Evolutionary conservation across 345 rosid species (phyloP), one percentile per base, ranked within the genome.

Genomic region (Murraya paniculata): DNA sequence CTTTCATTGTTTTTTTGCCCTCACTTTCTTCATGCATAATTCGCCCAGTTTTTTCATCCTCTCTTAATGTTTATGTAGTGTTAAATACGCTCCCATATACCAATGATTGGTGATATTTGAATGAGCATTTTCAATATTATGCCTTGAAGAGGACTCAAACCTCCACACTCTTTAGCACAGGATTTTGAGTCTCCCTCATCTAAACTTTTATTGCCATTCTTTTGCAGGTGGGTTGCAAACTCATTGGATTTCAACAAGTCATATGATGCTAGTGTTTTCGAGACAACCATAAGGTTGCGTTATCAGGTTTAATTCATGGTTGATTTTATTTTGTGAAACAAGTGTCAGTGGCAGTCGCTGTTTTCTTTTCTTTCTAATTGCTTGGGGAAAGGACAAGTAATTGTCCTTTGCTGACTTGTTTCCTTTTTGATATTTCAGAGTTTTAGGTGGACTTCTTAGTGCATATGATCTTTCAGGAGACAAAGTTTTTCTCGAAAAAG

Each of bases 221-320:
- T 35, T 81, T 88, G 87, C 87, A 97, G 99, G 75, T 94, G 98
- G 99, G 94, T 94, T 81, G 97, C 98, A 59, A 91, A 76, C 80
- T 84, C 98, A 33, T 87, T 97, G 90, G 96, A 97, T 85, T 94
- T 94, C 73, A 85, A 94, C 87, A 97, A 93, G 90, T 88, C 91
- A 80, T 91, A 94, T 73, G 98, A 91, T 67, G 99, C 98, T 73
- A 97, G 98, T 80, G 97, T 97, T 79, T 97, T 94, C 65, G 98
- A 94, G 88, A 97, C 99, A 89, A 94, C 99, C 90, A 97, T 97
- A 91, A 97, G 99, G 99, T 94, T 86, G 80, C 88, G 45, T 88
- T 86, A 84, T 77, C 85, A 92, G 91, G 95, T 94, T 94, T 91
- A 91, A 84, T 82, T 39, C 86, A 76, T 83, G 79, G 81, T 83